Conservation (phyloP, 805 yeast species). For the Ogataea glucozyma region DNA sequence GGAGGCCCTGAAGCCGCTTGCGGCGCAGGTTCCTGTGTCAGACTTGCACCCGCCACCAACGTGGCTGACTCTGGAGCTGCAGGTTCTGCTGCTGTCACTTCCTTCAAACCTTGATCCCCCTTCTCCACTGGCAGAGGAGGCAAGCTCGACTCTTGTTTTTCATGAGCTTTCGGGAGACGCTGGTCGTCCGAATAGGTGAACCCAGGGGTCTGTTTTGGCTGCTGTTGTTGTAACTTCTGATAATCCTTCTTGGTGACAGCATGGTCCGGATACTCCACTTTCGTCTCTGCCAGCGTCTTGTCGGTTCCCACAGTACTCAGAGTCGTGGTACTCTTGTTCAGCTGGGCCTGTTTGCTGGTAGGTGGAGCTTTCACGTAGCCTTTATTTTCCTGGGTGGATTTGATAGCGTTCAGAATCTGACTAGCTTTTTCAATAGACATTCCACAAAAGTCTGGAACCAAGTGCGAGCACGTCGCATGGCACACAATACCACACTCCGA, state of each 20-base stretch:
- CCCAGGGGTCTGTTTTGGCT: constrained; percentile 6
- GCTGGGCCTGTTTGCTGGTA: neutral
- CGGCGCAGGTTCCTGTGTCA: too few species aligned
- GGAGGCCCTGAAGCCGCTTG: constrained; percentile 25
- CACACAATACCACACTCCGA: constrained; percentile 93
- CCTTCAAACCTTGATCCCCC: too few species aligned
- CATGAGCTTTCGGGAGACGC: constrained; percentile 19
- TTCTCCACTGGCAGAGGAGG: constrained; percentile 7
- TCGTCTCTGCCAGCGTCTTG: constrained; percentile 11
- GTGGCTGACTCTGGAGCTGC: too few species aligned
- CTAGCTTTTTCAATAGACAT: constrained; percentile 98
- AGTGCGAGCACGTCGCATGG: constrained; percentile 87
- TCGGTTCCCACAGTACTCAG: constrained; percentile 15
- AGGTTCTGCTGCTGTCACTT: constrained; percentile 6
- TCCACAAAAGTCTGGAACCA: constrained; percentile 98
- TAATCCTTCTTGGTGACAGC: constrained; percentile 27
- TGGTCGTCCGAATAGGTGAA: constrained; percentile 19
- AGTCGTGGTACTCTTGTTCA: constrained; percentile 18
- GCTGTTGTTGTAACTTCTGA: constrained; percentile 11
- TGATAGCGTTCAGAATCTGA: constrained; percentile 80
- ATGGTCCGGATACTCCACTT: constrained; percentile 24
- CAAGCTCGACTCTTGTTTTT: neutral
- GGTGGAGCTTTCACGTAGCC: constrained; percentile 13
- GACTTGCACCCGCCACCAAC: too few species aligned
- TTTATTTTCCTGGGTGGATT: constrained; percentile 56